These are phyloP conservation scores for Cicer yamashitae DNA, from an alignment of 306 rosid species.

Conservation along the genomic window DNA sequence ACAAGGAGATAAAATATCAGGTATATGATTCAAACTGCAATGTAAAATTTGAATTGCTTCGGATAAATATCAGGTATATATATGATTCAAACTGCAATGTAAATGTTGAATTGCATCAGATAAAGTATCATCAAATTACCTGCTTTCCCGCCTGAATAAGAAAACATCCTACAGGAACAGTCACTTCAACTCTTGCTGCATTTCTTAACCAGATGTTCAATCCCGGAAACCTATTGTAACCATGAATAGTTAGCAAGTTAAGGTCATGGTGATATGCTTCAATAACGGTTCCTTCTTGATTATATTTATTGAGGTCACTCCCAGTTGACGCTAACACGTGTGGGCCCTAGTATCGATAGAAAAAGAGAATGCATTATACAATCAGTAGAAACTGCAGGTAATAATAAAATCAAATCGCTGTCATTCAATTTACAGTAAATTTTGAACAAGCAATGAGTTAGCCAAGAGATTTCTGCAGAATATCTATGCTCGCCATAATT, in stretches of 20 bases:
- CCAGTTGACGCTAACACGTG: conserved; percentile 95
- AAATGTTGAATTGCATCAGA: background rate
- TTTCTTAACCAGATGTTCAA: conserved; percentile 84
- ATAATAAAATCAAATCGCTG: background rate
- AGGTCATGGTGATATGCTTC: conserved; percentile 94
- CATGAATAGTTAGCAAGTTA: conserved; percentile 86
- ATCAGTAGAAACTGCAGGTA: conserved; percentile 16
- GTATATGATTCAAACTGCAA: background rate
- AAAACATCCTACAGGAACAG: conserved; percentile 89
- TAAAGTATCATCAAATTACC: conserved; percentile 51
- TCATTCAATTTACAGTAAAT: no score
- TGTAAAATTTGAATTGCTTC: background rate
- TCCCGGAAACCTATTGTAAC: conserved; percentile 90
- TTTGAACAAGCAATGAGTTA: no score
- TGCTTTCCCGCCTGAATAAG: conserved; percentile 93
- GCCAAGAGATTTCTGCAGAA: no score
- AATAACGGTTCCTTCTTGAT: conserved; percentile 75
- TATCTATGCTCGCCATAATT: no score
- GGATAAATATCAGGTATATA: background rate
- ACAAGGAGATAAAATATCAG: background rate
- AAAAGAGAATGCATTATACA: conserved; percentile 27
- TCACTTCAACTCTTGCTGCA: conserved; percentile 80
- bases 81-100: background rate
- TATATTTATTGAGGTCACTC: conserved; percentile 73
- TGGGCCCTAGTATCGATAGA: conserved; percentile 72